Percentiles rank a stretch among this genome's conserved stretches.
Conservation (phyloP, 2,329 filamentous ascomycete species). For the Colletotrichum musae region DNA sequence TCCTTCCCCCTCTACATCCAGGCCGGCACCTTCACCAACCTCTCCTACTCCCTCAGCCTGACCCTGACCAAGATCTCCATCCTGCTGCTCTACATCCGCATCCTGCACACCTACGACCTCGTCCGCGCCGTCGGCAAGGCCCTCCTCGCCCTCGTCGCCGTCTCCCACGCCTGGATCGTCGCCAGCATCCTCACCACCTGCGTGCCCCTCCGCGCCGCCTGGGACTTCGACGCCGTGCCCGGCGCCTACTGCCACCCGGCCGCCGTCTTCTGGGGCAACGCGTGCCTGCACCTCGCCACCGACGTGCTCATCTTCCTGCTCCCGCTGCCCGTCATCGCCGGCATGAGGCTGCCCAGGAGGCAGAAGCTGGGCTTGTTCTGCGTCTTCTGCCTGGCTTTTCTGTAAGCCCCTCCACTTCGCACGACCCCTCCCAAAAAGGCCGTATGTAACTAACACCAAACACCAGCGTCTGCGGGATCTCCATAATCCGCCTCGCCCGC, state of each 20-base stretch:
- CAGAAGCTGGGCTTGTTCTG: conserved; percentile 57
- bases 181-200: conserved; percentile 44
- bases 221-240: conserved; percentile 32
- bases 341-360: conserved; percentile 56
- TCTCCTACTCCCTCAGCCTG: conserved; percentile 42
- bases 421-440: too few relatives aligned
- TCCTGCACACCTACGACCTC: conserved; percentile 44
- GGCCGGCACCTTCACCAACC: conserved; percentile 33
- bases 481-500: conserved; percentile 49
- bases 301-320: conserved; percentile 50
- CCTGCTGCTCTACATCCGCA: conserved; percentile 45
- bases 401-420: too few relatives aligned
- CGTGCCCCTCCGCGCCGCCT: conserved; percentile 42
- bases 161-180: conserved; percentile 45
- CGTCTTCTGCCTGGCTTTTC: conserved; percentile 59
- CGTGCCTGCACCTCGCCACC: conserved; percentile 44
- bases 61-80: conserved; percentile 44
- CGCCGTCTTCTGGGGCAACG: conserved; percentile 46
- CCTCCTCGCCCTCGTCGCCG: conserved; percentile 39
- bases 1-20: conserved; percentile 31
- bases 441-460: conserved; percentile 14
- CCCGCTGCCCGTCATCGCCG: conserved; percentile 59
- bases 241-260: conserved; percentile 38
- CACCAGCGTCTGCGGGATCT: conserved; percentile 53
- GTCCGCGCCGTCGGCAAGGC: conserved; percentile 46